These are phyloP conservation scores for Beverwykella pulmonaria DNA, from an alignment of 495 filamentous ascomycete genomes.

Conservation along the genomic window DNA sequence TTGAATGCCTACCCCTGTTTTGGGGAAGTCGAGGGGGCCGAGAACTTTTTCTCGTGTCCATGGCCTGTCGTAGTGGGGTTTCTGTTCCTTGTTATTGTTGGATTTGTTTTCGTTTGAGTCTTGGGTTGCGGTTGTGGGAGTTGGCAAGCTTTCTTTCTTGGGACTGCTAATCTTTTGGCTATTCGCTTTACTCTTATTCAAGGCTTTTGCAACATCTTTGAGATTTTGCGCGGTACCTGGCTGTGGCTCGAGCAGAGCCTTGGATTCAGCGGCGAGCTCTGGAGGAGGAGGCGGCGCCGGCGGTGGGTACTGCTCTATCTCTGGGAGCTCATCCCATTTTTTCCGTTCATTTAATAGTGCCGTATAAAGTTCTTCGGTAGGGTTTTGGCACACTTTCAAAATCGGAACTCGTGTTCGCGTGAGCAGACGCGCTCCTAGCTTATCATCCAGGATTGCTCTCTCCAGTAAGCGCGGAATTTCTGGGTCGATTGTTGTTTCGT, in stretches of 20 bases:
- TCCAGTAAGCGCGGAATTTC: constrained; percentile 64
- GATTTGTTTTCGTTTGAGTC: neutral
- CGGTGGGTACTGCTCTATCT: constrained; percentile 38
- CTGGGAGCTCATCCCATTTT: constrained; percentile 58
- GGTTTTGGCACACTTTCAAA: constrained; percentile 75
- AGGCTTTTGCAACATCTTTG: neutral
- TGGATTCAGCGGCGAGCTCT: neutral
- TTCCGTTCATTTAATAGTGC: constrained; percentile 58
- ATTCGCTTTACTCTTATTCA: neutral
- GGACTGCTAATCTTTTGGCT: neutral
- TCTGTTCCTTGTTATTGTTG: constrained; percentile 12
- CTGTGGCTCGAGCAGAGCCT: constrained; percentile 2
- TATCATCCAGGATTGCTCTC: constrained; percentile 66
- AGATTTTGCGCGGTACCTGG: neutral
- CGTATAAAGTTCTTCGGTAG: constrained; percentile 54
- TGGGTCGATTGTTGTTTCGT: constrained; percentile 2
- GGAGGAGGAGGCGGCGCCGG: neutral
- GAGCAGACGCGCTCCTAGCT: constrained; percentile 69
- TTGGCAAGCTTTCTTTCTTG: neutral
- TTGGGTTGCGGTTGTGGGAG: neutral
- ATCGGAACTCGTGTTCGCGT: constrained; percentile 78
- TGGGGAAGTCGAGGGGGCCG: constrained; percentile 71
- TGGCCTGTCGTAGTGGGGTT: constrained; percentile 32
- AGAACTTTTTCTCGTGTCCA: constrained; percentile 55
- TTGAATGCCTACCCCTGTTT: constrained; percentile 68